These are phyloP conservation scores for Mycosarcoma mackinlayi DNA, from an alignment of 1,284 basidiomycete species.

Conservation along the genomic window DNA sequence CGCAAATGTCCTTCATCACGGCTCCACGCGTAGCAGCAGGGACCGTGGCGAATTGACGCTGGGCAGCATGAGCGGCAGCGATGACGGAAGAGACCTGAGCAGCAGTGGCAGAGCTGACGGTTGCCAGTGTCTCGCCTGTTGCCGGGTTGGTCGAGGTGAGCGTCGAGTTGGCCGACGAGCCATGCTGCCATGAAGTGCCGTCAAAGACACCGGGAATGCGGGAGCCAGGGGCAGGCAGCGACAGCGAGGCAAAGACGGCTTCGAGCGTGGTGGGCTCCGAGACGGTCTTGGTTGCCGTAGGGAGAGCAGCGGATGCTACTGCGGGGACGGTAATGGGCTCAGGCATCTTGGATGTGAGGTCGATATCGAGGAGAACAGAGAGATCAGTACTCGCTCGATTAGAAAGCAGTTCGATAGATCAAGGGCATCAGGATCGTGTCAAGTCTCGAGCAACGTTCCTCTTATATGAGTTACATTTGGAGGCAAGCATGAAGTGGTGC, in stretches of 20 bases:
- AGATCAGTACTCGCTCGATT: too few species aligned
- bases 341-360: conserved; percentile 29
- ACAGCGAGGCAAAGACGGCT: conserved; percentile 26
- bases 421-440: too few species aligned
- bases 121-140: conserved; percentile 52
- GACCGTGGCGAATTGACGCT: conserved; percentile 77
- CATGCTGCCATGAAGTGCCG: conserved; percentile 47
- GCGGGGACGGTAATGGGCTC: conserved; percentile 22
- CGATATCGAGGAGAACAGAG: too few species aligned
- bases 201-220: conserved; percentile 54
- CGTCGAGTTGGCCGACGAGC: conserved; percentile 12
- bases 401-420: too few species aligned
- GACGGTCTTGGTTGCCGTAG: neutral
- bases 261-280: conserved; percentile 16
- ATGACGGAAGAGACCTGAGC: conserved; percentile 77
- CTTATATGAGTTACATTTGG: too few species aligned
- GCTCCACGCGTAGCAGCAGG: conserved; percentile 89
- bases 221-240: conserved; percentile 40
- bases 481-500: too few species aligned
- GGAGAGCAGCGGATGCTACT: neutral
- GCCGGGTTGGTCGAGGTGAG: conserved; percentile 57
- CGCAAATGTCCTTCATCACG: conserved; percentile 85
- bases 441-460: too few species aligned
- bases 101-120: conserved; percentile 73
- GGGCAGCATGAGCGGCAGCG: conserved; percentile 78